phyloP scores from a whole-genome alignment of 352 stramenopile genomes.

The Phytophthora cajani region DNA sequence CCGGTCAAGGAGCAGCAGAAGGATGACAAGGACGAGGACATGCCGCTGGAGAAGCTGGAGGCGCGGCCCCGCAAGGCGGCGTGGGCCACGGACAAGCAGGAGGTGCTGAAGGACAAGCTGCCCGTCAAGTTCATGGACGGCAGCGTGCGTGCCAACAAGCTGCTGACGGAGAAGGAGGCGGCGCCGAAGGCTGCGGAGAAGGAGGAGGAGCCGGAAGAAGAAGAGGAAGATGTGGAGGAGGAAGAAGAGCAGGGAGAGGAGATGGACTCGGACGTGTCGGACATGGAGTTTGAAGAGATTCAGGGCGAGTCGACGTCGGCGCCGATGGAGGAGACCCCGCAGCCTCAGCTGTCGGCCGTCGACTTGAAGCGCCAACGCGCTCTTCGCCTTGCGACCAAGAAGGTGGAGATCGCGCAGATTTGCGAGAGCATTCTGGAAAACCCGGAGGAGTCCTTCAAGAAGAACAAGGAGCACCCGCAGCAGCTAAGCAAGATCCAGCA shows the following conservation, averaged over 20 bases:
- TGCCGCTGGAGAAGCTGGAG: constrained; percentile 83
- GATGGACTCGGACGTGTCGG: constrained; percentile 71
- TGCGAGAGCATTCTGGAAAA: constrained; percentile 90
- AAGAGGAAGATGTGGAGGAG: constrained; percentile 42
- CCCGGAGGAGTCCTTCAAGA: constrained; percentile 88
- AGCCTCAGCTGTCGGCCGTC: constrained; percentile 43
- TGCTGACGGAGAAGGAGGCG: constrained; percentile 56
- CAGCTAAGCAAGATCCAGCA: constrained; percentile 85
- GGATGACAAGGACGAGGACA: constrained; percentile 43
- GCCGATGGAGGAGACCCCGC: constrained; percentile 6
- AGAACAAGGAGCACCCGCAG: constrained; percentile 84
- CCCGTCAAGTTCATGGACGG: constrained; percentile 90
- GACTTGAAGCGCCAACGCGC: constrained; percentile 75
- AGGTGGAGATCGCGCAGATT: constrained; percentile 88
- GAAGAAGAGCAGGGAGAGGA: constrained; percentile 53
- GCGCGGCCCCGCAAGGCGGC: constrained; percentile 65
- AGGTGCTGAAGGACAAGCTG: constrained; percentile 74
- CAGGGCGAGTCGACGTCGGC: constrained; percentile 30
- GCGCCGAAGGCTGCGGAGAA: constrained; percentile 29
- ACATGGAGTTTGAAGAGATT: constrained; percentile 87
- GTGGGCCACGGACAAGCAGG: constrained; percentile 64
- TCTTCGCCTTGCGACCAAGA: constrained; percentile 78
- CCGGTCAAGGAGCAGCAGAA: constrained; percentile 38
- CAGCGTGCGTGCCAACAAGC: constrained; percentile 77
- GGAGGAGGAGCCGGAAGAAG: constrained; percentile 37